A percentile compares a stretch with the other conserved stretches of the same genome.
These are phyloP conservation scores for Colletotrichum plurivorum DNA, from an alignment of 2,329 filamentous ascomycete genomes.

Conservation along the genomic window DNA sequence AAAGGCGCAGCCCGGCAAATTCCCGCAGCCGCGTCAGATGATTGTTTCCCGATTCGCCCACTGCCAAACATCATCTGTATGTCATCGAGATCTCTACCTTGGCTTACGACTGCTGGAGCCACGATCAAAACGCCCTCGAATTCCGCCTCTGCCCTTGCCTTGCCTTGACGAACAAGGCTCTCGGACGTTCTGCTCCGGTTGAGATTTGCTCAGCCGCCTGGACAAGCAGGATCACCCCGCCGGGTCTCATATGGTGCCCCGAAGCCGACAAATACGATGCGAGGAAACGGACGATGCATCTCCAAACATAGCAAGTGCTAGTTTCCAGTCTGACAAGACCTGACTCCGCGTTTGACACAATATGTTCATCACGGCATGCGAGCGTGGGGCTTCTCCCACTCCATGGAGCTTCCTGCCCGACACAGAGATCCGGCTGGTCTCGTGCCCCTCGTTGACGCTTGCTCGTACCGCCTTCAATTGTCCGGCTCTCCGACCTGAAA, in stretches of 20 bases:
- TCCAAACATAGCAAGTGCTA: conserved; percentile 31
- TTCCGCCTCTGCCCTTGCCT: background rate
- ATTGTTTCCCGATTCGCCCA: conserved; percentile 38
- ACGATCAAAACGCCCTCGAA: background rate
- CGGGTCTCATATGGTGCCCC: conserved; percentile 33
- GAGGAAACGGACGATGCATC: conserved; percentile 29
- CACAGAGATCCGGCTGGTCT: conserved; percentile 20
- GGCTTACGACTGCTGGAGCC: conserved; percentile 20
- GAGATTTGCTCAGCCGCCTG: conserved; percentile 17
- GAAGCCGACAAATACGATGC: conserved; percentile 34
- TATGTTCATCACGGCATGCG: conserved; percentile 35
- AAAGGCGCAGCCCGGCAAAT: conserved; percentile 33
- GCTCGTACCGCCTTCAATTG: conserved; percentile 13
- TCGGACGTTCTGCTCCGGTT: conserved; percentile 36
- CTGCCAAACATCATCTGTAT: conserved; percentile 23
- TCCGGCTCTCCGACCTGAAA: conserved; percentile 7
- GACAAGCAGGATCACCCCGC: background rate
- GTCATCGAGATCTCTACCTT: conserved; percentile 38
- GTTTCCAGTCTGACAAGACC: background rate
- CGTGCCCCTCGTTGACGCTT: conserved; percentile 22
- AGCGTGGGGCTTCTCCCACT: conserved; percentile 1
- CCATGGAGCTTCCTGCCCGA: conserved; percentile 8
- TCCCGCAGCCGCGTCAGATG: conserved; percentile 28
- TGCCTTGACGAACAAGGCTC: background rate
- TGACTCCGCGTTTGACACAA: conserved; percentile 21